phyloP scores from a whole-genome alignment of 2,329 filamentous ascomycete genomes.

The Lachnellula occidentalis region DNA sequence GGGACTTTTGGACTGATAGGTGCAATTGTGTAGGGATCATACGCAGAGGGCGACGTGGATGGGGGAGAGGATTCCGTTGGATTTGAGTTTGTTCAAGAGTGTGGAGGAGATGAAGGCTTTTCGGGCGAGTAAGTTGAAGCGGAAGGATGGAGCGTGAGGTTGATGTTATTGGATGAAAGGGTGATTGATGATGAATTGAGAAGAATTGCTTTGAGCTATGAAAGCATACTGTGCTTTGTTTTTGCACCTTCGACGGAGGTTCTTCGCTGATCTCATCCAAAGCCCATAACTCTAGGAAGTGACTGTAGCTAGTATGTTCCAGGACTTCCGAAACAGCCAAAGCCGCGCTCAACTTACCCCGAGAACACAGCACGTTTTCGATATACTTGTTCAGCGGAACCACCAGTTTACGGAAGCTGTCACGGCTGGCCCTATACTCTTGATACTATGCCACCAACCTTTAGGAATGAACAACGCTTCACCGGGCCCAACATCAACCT shows the following conservation, averaged over 20 bases:
- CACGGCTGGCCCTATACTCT: conserved; percentile 48
- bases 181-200: not conserved
- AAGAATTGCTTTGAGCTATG: not conserved
- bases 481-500: conserved; percentile 52
- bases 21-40: conserved; percentile 18
- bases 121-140: not conserved
- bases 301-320: not conserved
- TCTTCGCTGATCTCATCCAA: not conserved
- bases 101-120: conserved; percentile 1
- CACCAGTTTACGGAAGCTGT: conserved; percentile 53
- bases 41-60: conserved; percentile 69
- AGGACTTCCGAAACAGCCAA: not conserved
- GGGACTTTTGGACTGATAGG: no score
- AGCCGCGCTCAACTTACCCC: not conserved
- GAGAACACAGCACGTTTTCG: not conserved
- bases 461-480: conserved; percentile 75
- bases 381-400: conserved; percentile 18
- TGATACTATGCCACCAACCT: conserved; percentile 85
- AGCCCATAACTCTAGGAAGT: no score
- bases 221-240: no score
- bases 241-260: no score
- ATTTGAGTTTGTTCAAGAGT: conserved; percentile 45
- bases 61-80: conserved; percentile 59
- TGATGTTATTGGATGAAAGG: not conserved
- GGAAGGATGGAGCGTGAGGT: not conserved